Conservation (phyloP, 73 alveolate species). For the Durusdinium trenchii region DNA sequence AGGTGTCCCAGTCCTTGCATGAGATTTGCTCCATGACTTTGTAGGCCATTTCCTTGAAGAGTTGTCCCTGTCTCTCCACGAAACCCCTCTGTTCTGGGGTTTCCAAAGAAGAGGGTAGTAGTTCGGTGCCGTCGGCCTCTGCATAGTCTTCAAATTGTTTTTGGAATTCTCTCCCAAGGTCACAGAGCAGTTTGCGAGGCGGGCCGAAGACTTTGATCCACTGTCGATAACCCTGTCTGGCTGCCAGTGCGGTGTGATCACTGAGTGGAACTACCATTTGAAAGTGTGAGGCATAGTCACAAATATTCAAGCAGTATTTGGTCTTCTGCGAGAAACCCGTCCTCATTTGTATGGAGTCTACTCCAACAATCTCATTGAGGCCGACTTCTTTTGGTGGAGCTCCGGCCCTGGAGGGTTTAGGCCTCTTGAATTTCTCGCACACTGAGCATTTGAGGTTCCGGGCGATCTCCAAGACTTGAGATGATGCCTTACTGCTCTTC, state of each 20-base stretch:
- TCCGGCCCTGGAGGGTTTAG: background rate
- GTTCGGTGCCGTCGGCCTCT: background rate
- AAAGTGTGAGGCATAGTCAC: constrained; percentile 14
- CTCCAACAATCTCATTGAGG: background rate
- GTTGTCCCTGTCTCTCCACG: background rate
- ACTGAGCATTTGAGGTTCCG: background rate
- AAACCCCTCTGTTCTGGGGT: background rate
- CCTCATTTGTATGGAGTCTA: background rate
- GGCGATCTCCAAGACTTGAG: background rate
- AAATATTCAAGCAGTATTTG: background rate
- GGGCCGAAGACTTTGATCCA: background rate
- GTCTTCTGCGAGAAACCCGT: background rate
- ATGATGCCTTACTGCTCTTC: background rate
- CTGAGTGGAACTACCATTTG: background rate
- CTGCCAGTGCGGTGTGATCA: background rate
- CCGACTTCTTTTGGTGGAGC: background rate
- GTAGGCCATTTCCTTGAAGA: background rate
- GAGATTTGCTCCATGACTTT: background rate
- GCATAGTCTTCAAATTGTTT: background rate
- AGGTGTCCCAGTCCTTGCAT: background rate
- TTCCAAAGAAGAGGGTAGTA: background rate
- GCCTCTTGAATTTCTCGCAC: background rate
- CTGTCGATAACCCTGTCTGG: background rate
- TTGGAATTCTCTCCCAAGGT: background rate
- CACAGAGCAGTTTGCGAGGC: background rate